Percentiles rank a stretch among this genome's conserved stretches.
Conservation (phyloP, 116 monocot genomes). For the Posidonia oceanica region DNA sequence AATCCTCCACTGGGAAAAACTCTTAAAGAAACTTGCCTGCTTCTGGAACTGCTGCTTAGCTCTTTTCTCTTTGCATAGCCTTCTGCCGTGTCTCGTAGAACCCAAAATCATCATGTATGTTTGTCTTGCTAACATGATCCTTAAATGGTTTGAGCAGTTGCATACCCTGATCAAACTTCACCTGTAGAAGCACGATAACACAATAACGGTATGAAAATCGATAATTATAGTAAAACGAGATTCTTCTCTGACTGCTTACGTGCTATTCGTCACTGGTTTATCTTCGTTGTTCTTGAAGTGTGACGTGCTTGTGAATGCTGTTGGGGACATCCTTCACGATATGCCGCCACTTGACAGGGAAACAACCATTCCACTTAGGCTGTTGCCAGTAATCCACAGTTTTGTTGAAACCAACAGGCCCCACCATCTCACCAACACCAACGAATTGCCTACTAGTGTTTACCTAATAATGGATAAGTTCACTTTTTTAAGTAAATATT, state of each 20-base stretch:
- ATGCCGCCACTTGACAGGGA: constrained; percentile 85
- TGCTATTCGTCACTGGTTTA: constrained; percentile 83
- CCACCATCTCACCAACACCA: constrained; percentile 78
- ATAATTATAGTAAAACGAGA: not conserved
- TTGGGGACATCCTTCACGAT: constrained; percentile 89
- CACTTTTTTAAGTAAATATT: too few relatives aligned
- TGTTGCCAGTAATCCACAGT: constrained; percentile 84
- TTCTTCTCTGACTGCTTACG: constrained; percentile 44
- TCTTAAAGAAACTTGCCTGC: not conserved
- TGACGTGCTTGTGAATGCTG: constrained; percentile 54
- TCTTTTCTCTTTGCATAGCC: constrained; percentile 58
- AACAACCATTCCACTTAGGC: constrained; percentile 81
- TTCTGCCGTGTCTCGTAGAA: constrained; percentile 81
- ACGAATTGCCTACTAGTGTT: constrained; percentile 87
- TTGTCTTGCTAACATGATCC: constrained; percentile 76
- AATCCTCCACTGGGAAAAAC: not conserved
- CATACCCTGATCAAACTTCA: constrained; percentile 75
- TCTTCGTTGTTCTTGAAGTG: constrained; percentile 73
- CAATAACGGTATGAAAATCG: not conserved
- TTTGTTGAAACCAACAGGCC: constrained; percentile 70
- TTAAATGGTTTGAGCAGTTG: constrained; percentile 76
- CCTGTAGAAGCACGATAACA: constrained; percentile 19
- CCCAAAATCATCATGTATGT: constrained; percentile 70
- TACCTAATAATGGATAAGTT: constrained; percentile 16
- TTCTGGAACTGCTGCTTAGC: constrained; percentile 12